Percentiles rank a stretch among this genome's conserved stretches.
Conservation (phyloP, 2,329 filamentous ascomycete species). For the Pseudovirgaria hyperparasitica region DNA sequence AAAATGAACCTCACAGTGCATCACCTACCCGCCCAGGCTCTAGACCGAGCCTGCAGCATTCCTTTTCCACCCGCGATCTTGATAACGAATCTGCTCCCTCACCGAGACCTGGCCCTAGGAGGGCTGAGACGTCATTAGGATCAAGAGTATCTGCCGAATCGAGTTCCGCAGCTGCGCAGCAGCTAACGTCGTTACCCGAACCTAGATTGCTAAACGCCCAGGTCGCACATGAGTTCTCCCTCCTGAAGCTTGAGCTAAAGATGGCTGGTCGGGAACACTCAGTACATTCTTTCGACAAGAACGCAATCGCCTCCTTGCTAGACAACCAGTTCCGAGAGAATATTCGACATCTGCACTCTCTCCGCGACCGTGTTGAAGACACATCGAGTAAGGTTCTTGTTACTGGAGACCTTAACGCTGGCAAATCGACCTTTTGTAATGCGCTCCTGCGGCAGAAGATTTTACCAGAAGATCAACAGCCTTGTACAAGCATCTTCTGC, state of each 20-base stretch:
- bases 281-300: constrained; percentile 88
- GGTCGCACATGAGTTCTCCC: constrained; percentile 89
- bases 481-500: constrained; percentile 96
- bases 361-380: constrained; percentile 91
- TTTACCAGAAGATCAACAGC: constrained; percentile 91
- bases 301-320: constrained; percentile 75
- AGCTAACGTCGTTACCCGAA: constrained; percentile 48
- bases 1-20: constrained; percentile 32
- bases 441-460: constrained; percentile 87
- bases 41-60: constrained; percentile 51
- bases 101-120: constrained; percentile 45
- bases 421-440: constrained; percentile 98
- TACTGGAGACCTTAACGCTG: constrained; percentile 90
- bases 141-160: constrained; percentile 52
- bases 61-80: constrained; percentile 42
- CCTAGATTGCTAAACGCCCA: constrained; percentile 82
- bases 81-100: constrained; percentile 25
- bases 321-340: constrained; percentile 92
- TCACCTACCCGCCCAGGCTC: constrained; percentile 33
- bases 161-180: constrained; percentile 55
- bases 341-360: constrained; percentile 73
- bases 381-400: constrained; percentile 94
- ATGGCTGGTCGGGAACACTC: constrained; percentile 74
- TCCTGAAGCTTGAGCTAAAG: constrained; percentile 89
- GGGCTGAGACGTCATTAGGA: constrained; percentile 61